A percentile compares a stretch with the other conserved stretches of the same genome.
Conservation (phyloP, 2,329 filamentous ascomycete genomes). For the Gliomastix tumulicola region DNA sequence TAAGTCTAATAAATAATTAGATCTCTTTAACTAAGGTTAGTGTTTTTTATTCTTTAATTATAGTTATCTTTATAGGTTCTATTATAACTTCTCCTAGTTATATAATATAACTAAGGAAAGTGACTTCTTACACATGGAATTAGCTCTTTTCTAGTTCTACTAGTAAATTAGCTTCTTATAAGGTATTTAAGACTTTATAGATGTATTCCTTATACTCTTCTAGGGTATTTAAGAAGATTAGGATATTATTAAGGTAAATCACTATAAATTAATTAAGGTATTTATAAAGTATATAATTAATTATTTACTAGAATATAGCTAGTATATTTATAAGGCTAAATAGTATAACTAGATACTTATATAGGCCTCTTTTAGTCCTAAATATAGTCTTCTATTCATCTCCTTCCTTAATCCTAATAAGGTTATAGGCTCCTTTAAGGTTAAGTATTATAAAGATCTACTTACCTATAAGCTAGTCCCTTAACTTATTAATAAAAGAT, state of each 20-base stretch:
- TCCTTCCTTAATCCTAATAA: constrained; percentile 19
- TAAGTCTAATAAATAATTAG: neutral
- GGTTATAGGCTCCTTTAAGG: constrained; percentile 16
- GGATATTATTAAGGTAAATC: too few species aligned
- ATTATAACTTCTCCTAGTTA: neutral
- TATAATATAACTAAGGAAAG: neutral
- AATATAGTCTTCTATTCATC: constrained; percentile 27
- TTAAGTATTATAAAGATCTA: constrained; percentile 8
- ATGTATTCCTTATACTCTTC: too few species aligned
- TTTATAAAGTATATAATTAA: too few species aligned
- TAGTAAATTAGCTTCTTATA: neutral
- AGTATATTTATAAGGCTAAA: constrained; percentile 8
- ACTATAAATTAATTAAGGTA: neutral
- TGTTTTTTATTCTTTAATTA: neutral
- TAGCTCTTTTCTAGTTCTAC: neutral
- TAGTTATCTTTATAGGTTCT: too few species aligned
- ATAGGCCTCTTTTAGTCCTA: constrained; percentile 18
- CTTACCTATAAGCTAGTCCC: constrained; percentile 10
- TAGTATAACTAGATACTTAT: constrained; percentile 22
- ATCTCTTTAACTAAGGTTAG: neutral
- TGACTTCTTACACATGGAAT: neutral
- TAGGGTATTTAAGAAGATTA: too few species aligned
- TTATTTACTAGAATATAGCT: neutral
- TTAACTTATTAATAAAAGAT: constrained; percentile 13
- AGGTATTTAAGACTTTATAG: neutral